phyloP scores from a whole-genome alignment of 2,329 filamentous ascomycete species.

The Pyrenophora tritici-repentis region DNA sequence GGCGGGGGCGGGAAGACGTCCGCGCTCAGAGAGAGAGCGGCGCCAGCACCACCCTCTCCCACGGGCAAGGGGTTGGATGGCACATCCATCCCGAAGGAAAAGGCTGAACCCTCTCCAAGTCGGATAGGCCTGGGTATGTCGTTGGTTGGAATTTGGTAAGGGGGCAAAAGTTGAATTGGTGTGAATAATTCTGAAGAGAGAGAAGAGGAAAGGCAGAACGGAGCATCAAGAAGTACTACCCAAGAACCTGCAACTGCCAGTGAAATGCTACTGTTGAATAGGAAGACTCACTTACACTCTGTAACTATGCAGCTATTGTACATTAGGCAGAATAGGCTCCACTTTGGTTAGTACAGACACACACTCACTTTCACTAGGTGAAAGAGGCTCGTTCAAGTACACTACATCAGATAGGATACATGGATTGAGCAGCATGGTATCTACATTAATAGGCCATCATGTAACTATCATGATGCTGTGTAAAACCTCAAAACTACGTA shows the following conservation, averaged over 20 bases:
- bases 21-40: slow-evolving; percentile 6
- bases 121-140: not conserved
- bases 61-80: not conserved
- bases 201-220: not conserved
- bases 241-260: not conserved
- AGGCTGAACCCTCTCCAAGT: slow-evolving; percentile 1
- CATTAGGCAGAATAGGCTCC: not conserved
- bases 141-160: not conserved
- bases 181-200: not conserved
- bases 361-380: too few relatives aligned
- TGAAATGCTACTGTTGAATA: not conserved
- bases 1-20: slow-evolving; percentile 4
- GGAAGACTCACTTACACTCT: not conserved
- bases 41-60: slow-evolving; percentile 7
- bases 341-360: not conserved
- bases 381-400: too few relatives aligned
- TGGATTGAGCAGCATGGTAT: not conserved
- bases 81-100: not conserved
- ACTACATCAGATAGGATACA: not conserved
- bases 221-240: not conserved
- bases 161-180: not conserved
- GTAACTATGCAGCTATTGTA: not conserved
- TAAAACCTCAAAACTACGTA: not conserved
- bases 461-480: not conserved
- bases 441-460: not conserved